These are phyloP conservation scores for Solanum aculeatissimum DNA, from an alignment of 305 asterid genomes.

Conservation along the genomic window DNA sequence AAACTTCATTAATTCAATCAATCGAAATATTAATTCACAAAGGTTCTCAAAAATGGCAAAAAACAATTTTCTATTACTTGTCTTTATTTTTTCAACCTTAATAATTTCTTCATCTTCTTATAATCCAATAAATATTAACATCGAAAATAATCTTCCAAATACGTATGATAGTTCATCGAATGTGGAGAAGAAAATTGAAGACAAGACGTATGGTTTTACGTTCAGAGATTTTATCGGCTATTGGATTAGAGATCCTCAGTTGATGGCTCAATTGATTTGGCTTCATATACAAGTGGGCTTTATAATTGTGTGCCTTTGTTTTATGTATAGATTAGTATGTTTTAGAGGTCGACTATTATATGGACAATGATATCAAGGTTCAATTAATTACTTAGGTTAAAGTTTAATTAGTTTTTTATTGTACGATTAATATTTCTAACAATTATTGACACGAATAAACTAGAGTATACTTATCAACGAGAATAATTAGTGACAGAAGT, in stretches of 20 bases:
- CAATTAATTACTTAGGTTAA: not conserved
- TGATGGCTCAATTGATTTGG: not conserved
- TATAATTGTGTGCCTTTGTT: not conserved
- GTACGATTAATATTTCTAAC: too few species aligned
- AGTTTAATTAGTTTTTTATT: too few species aligned
- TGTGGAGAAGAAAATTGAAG: not conserved
- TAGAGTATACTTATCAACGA: not conserved
- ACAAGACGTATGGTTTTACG: not conserved
- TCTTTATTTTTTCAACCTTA: not conserved
- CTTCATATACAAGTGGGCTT: not conserved
- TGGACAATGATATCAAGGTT: not conserved
- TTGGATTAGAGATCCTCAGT: not conserved
- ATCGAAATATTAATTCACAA: not conserved
- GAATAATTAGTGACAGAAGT: not conserved
- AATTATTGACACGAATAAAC: too few species aligned
- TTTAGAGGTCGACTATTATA: not conserved
- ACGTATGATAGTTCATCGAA: not conserved
- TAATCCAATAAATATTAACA: not conserved
- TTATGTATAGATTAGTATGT: not conserved
- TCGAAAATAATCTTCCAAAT: not conserved
- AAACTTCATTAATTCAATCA: not conserved
- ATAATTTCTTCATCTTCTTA: not conserved
- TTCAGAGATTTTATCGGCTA: not conserved
- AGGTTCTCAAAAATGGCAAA: not conserved
- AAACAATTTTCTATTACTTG: not conserved